phyloP scores from a whole-genome alignment of 129 eudicot species.

The Daucus carota region DH1_v3.0 NC_030381.2:28297501-28298000 shows the following conservation, averaged over 20 bases:
- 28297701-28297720: too few species aligned
- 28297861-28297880: conserved; percentile 3
- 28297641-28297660: too few species aligned
- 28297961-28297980: background rate
- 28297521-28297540: too few species aligned
- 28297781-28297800: conserved; percentile 11
- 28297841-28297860: background rate
- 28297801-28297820: conserved; percentile 5
- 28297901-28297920: background rate
- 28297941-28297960: background rate
- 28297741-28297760: conserved; percentile 1
- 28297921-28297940: background rate
- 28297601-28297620: too few species aligned
- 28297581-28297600: too few species aligned
- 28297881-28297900: background rate
- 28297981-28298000: background rate
- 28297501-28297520: too few species aligned
- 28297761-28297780: conserved; percentile 6
- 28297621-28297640: too few species aligned
- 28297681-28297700: too few species aligned
- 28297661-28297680: too few species aligned
- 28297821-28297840: background rate
- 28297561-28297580: too few species aligned
- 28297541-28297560: too few species aligned
- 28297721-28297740: background rate